Conservation (phyloP, 2,329 filamentous ascomycete genomes). For the Colletotrichum zoysiae region DNA sequence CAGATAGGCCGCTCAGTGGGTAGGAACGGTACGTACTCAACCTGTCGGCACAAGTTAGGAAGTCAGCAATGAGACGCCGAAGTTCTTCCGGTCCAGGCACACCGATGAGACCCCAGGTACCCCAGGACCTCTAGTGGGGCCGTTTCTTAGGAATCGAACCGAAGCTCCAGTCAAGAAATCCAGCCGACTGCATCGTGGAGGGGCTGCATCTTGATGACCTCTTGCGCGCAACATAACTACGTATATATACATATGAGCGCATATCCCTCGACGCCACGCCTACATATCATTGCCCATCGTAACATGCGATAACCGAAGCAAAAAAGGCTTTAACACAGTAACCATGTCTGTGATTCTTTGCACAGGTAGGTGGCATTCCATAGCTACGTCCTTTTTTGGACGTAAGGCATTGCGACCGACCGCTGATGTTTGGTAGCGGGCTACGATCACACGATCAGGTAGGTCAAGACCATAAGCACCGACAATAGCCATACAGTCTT, state of each 20-base stretch:
- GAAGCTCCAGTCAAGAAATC: conserved; percentile 28
- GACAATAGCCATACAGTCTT: neutral
- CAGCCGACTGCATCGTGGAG: conserved; percentile 38
- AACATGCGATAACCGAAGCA: conserved; percentile 40
- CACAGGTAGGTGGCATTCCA: conserved; percentile 61
- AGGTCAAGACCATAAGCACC: conserved; percentile 27
- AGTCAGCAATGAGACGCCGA: conserved; percentile 7
- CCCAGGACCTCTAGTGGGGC: conserved; percentile 39
- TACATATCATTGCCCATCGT: conserved; percentile 5
- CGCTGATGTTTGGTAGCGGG: conserved; percentile 58
- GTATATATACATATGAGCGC: neutral
- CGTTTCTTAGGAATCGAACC: conserved; percentile 34
- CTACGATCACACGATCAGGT: conserved; percentile 74
- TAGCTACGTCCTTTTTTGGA: neutral
- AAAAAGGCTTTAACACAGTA: conserved; percentile 27
- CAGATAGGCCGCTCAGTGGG: neutral
- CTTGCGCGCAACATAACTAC: conserved; percentile 17
- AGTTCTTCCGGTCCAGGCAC: conserved; percentile 22
- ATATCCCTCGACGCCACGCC: neutral
- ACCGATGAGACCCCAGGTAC: conserved; percentile 19
- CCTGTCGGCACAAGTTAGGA: neutral
- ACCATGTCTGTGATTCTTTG: conserved; percentile 73
- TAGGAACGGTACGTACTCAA: conserved; percentile 14
- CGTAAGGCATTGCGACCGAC: conserved; percentile 7
- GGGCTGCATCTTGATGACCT: conserved; percentile 26